Percentiles rank a stretch among this genome's conserved stretches.
phyloP scores from a whole-genome alignment of 495 filamentous ascomycete species.

The Aspergillus homomorphus region DNA sequence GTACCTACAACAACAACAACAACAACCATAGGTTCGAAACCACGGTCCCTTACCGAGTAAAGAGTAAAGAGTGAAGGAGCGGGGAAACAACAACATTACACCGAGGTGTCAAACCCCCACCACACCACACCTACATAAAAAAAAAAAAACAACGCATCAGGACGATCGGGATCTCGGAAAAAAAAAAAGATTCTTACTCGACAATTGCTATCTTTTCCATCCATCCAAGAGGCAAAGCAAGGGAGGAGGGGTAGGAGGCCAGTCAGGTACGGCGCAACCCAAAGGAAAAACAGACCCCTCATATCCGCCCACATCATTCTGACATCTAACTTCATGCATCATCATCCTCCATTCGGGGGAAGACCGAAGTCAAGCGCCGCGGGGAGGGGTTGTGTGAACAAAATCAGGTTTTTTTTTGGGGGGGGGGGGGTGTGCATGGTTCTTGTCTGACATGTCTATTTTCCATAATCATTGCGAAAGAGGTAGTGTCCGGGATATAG shows the following conservation, averaged over 20 bases:
- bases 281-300: neutral
- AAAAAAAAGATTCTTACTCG: conserved; percentile 5
- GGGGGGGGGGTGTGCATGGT: neutral
- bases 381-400: no score
- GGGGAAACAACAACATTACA: no score
- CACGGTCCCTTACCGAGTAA: no score
- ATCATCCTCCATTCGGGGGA: neutral
- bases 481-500: no score
- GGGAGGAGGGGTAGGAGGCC: neutral
- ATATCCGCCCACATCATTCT: neutral
- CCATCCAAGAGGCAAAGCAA: neutral
- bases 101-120: no score
- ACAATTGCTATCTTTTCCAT: neutral
- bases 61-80: no score
- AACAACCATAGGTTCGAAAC: no score
- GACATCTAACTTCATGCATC: neutral
- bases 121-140: no score
- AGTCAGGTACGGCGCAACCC: neutral
- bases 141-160: no score
- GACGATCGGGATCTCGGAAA: no score
- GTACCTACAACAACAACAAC: no score
- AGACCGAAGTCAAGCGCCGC: neutral
- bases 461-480: no score
- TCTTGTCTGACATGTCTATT: neutral
- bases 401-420: neutral